phyloP scores from a whole-genome alignment of 257 asterid genomes.

The Solanum lycopersicoides region DNA sequence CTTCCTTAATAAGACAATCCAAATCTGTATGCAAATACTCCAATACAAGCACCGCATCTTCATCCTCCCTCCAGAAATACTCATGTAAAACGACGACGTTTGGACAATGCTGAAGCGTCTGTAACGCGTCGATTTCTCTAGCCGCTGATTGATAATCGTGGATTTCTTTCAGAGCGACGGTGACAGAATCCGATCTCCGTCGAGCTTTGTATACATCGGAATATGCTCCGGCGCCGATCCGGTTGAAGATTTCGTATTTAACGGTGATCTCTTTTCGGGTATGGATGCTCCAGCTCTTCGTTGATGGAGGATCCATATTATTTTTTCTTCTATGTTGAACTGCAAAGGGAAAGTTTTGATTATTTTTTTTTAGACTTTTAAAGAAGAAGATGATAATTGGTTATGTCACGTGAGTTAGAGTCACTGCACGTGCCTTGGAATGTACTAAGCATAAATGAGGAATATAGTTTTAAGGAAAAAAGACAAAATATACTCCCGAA shows the following conservation, averaged over 20 bases:
- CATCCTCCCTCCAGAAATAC: constrained; percentile 89
- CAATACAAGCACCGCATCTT: constrained; percentile 83
- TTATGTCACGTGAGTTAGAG: constrained; percentile 1
- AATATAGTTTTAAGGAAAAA: too few species aligned
- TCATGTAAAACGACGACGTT: constrained; percentile 63
- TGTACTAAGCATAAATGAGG: neutral
- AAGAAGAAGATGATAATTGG: neutral
- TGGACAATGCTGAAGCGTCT: constrained; percentile 55
- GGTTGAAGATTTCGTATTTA: constrained; percentile 61
- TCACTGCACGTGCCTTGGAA: neutral
- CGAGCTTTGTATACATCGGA: constrained; percentile 87
- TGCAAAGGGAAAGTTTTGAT: neutral
- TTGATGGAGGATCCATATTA: constrained; percentile 8
- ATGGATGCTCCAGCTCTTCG: constrained; percentile 98
- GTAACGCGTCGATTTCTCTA: constrained; percentile 83
- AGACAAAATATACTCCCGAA: fast-evolving
- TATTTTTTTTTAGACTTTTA: neutral
- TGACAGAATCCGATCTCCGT: constrained; percentile 60
- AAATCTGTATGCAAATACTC: constrained; percentile 80
- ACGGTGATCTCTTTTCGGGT: constrained; percentile 69
- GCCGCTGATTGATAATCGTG: constrained; percentile 86
- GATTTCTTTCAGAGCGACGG: constrained; percentile 79
- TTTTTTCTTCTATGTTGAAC: neutral
- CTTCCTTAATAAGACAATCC: constrained; percentile 49
- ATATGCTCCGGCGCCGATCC: constrained; percentile 91